Conservation (phyloP, 2,329 filamentous ascomycete species). For the Aureobasidium sp. region DNA sequence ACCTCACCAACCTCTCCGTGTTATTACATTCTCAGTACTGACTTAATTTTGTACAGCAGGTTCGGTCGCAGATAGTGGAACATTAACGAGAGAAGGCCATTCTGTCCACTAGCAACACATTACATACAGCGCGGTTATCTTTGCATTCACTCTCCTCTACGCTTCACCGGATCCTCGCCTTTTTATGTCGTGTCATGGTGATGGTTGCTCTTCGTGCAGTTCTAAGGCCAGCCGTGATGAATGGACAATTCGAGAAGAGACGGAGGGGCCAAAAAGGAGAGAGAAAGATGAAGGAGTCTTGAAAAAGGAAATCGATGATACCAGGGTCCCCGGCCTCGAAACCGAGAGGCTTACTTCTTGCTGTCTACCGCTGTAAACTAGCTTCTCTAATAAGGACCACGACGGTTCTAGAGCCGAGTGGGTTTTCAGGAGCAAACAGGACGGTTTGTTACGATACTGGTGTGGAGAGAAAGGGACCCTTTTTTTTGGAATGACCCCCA, state of each 20-base stretch:
- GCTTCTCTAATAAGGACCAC: not conserved
- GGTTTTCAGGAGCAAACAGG: not conserved
- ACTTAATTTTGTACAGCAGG: constrained; percentile 12
- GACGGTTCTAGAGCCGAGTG: not conserved
- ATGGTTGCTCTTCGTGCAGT: constrained; percentile 5
- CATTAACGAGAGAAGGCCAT: constrained; percentile 5
- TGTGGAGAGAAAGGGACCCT: not conserved
- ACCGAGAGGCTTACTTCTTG: not conserved
- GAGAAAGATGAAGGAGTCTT: constrained; percentile 1
- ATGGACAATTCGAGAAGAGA: not conserved
- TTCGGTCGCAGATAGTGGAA: constrained; percentile 15
- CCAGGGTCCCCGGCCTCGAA: not conserved
- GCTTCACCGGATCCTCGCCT: not conserved
- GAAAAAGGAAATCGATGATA: not conserved
- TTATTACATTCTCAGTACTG: not conserved
- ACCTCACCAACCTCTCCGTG: not conserved
- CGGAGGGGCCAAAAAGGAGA: not conserved
- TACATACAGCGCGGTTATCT: constrained; percentile 11
- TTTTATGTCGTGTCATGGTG: constrained; percentile 5
- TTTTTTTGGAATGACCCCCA: not conserved
- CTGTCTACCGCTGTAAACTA: not conserved
- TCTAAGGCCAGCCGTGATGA: not conserved
- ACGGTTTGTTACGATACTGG: not conserved
- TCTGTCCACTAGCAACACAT: constrained; percentile 6
- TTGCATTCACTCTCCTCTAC: constrained; percentile 7